A percentile compares a stretch with the other conserved stretches of the same genome.
phyloP scores from a whole-genome alignment of 164 flowering plant species.

The Umbellularia californica region DNA sequence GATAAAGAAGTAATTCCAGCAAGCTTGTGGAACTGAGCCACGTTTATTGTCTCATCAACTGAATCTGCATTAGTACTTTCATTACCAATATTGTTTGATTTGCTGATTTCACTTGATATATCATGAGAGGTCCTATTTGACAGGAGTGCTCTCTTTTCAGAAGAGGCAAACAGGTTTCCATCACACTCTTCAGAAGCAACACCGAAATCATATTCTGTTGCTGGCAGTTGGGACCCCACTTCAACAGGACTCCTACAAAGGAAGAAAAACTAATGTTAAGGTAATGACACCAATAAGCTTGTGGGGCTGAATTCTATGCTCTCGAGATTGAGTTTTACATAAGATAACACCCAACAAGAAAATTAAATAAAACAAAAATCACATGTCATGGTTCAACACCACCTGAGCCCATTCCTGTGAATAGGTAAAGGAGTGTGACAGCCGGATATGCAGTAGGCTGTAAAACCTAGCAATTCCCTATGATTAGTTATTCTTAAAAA shows the following conservation, averaged over 20 bases:
- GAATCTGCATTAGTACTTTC: slow-evolving; percentile 28
- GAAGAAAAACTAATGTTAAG: background rate
- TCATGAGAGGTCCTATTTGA: slow-evolving; percentile 32
- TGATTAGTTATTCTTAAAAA: background rate
- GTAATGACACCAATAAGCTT: background rate
- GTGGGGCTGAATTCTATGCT: too few relatives aligned
- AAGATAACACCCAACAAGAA: background rate
- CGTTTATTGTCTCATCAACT: slow-evolving; percentile 35
- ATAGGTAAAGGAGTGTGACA: background rate
- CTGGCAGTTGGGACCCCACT: slow-evolving; percentile 18
- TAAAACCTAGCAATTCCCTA: background rate
- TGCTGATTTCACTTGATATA: slow-evolving; percentile 24
- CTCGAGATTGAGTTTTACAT: background rate
- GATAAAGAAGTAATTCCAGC: slow-evolving; percentile 42
- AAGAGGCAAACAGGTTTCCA: slow-evolving; percentile 31
- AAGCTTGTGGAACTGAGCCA: slow-evolving; percentile 45
- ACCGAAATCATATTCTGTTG: background rate
- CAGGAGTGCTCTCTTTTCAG: slow-evolving; percentile 26
- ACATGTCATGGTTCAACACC: background rate
- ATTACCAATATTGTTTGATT: slow-evolving; percentile 37
- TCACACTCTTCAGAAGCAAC: slow-evolving; percentile 28
- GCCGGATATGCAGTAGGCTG: background rate
- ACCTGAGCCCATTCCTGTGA: background rate
- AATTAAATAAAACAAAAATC: background rate
- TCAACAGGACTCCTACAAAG: slow-evolving; percentile 35